A percentile compares a stretch with the other conserved stretches of the same genome.
These are phyloP conservation scores for Cunninghamia lanceolata DNA, from an alignment of 75 land plant species.

Conservation along the genomic window DNA sequence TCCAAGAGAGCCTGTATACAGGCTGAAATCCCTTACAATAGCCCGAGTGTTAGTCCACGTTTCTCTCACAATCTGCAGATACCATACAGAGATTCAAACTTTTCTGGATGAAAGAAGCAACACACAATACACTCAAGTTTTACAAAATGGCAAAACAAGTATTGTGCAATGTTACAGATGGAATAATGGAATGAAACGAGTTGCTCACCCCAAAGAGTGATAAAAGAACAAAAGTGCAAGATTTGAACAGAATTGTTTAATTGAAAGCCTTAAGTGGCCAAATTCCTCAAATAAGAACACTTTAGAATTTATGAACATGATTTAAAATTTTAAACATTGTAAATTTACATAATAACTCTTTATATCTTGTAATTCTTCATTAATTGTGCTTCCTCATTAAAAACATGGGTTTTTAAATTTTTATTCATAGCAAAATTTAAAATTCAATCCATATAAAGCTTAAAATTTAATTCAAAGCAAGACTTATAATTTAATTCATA, in stretches of 20 bases:
- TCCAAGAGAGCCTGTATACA: slow-evolving; percentile 74
- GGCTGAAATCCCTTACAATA: slow-evolving; percentile 44
- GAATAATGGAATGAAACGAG: background rate
- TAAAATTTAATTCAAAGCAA: too few relatives aligned
- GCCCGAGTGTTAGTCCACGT: slow-evolving; percentile 51
- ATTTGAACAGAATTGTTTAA: background rate
- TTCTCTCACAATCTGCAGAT: slow-evolving; percentile 58
- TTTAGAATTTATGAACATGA: background rate
- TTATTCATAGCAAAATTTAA: background rate
- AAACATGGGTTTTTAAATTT: background rate
- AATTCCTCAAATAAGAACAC: background rate
- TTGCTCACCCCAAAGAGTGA: background rate
- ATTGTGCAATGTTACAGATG: background rate
- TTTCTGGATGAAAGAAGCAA: background rate
- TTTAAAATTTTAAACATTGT: background rate
- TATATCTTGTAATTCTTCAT: background rate
- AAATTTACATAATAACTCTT: background rate
- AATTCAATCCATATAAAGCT: too few relatives aligned
- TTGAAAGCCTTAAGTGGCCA: background rate
- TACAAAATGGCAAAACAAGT: background rate
- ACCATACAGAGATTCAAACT: background rate
- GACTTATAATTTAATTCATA: background rate
- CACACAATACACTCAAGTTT: background rate
- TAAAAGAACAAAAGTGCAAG: background rate
- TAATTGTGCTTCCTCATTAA: background rate